Conservation (phyloP, 2,329 filamentous ascomycete species). For the Elsinoe australis region DNA sequence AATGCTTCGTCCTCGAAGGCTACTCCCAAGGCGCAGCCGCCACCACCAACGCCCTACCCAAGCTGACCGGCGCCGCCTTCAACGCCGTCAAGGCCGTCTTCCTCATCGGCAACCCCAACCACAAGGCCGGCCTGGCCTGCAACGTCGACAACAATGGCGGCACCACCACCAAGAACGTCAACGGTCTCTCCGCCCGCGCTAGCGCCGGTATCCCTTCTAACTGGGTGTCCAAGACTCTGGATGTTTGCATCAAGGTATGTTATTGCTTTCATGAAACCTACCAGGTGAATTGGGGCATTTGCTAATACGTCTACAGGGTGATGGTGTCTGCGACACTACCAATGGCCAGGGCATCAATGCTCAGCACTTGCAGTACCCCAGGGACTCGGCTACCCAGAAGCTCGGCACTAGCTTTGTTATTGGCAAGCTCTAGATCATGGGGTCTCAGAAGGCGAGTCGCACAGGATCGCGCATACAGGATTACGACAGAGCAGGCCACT, state of each 20-base stretch:
- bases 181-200: conserved; percentile 22
- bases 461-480: too few species aligned
- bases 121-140: conserved; percentile 29
- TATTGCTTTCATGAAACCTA: neutral
- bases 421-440: conserved; percentile 19
- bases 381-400: conserved; percentile 26
- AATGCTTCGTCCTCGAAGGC: conserved; percentile 34
- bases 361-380: conserved; percentile 28
- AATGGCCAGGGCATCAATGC: conserved; percentile 29
- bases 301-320: conserved; percentile 27
- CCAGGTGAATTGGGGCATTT: neutral
- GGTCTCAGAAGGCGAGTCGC: too few species aligned
- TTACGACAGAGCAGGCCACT: too few species aligned
- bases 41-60: conserved; percentile 30
- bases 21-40: conserved; percentile 34
- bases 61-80: conserved; percentile 29
- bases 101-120: conserved; percentile 31
- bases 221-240: conserved; percentile 32
- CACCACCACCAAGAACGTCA: conserved; percentile 29
- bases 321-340: conserved; percentile 33
- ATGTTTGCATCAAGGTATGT: conserved; percentile 31
- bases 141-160: conserved; percentile 33
- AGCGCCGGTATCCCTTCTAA: conserved; percentile 26
- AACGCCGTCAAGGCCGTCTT: conserved; percentile 34
- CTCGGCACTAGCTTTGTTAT: conserved; percentile 27